Conservation (phyloP, 2,329 filamentous ascomycete genomes). For the Colletotrichum coccodes region DNA sequence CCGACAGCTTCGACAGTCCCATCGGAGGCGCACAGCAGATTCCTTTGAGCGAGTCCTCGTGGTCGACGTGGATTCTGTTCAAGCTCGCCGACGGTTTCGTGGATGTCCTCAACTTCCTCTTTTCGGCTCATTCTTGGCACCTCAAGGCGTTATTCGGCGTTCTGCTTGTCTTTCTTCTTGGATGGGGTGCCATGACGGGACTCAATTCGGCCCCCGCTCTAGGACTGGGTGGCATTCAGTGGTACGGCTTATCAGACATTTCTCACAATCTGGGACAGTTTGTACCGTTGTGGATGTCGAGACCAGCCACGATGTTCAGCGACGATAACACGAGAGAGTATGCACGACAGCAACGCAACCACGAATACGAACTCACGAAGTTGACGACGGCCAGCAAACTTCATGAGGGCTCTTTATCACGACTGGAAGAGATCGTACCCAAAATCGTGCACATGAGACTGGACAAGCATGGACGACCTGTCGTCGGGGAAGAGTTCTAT, state of each 20-base stretch:
- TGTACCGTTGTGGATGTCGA: constrained; percentile 36
- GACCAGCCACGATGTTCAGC: constrained; percentile 21
- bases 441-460: constrained; percentile 65
- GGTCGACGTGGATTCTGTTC: constrained; percentile 13
- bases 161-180: not conserved
- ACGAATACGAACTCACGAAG: constrained; percentile 42
- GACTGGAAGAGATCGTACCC: constrained; percentile 63
- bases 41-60: not conserved
- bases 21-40: not conserved
- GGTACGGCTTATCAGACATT: constrained; percentile 39
- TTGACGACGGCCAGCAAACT: constrained; percentile 43
- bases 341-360: constrained; percentile 33
- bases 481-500: constrained; percentile 73
- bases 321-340: constrained; percentile 25
- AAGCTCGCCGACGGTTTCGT: constrained; percentile 16
- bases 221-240: constrained; percentile 26
- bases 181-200: constrained; percentile 8
- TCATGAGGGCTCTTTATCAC: constrained; percentile 50
- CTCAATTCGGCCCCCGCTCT: constrained; percentile 7
- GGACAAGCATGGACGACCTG: constrained; percentile 59
- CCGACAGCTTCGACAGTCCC: not conserved
- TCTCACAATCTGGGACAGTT: constrained; percentile 41
- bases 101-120: constrained; percentile 10
- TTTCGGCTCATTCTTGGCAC: constrained; percentile 12
- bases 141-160: constrained; percentile 6